Evolutionary conservation across 1,284 basidiomycete species (phyloP).

Genomic region (Cryptococcus neoformans): DNA sequence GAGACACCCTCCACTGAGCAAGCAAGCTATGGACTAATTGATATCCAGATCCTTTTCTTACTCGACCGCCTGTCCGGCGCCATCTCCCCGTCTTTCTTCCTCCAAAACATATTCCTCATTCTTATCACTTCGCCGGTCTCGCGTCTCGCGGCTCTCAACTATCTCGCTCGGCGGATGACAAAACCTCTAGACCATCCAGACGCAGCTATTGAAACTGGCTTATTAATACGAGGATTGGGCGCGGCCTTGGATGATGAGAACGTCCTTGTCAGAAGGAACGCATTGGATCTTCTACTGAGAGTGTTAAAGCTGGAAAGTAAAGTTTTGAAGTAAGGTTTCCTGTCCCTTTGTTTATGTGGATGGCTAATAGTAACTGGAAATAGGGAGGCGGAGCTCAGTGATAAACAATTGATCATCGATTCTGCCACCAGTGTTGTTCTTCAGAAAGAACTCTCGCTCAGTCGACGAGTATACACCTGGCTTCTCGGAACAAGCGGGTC

Average conservation of each 20-base stretch:
- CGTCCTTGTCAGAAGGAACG: slow-evolving; percentile 75
- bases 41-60: slow-evolving; percentile 67
- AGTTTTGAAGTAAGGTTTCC: slow-evolving; percentile 56
- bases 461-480: slow-evolving; percentile 91
- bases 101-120: slow-evolving; percentile 91
- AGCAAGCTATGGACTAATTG: neutral
- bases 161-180: slow-evolving; percentile 75
- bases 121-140: slow-evolving; percentile 86
- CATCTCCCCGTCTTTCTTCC: slow-evolving; percentile 81
- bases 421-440: slow-evolving; percentile 79
- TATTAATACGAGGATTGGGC: slow-evolving; percentile 89
- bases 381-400: slow-evolving; percentile 56
- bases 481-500: slow-evolving; percentile 77
- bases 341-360: neutral
- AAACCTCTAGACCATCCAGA: slow-evolving; percentile 18
- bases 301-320: slow-evolving; percentile 69
- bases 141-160: slow-evolving; percentile 83
- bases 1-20: slow-evolving; percentile 15
- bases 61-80: slow-evolving; percentile 79
- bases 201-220: slow-evolving; percentile 71
- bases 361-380: neutral
- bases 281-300: slow-evolving; percentile 74
- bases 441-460: slow-evolving; percentile 87
- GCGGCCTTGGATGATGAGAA: slow-evolving; percentile 87
- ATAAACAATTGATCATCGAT: slow-evolving; percentile 71